Percentiles rank a stretch among this genome's conserved stretches.
These are phyloP conservation scores for Pseudocercospora crystallina DNA, from an alignment of 2,329 filamentous ascomycete species.

Conservation along the genomic window DNA sequence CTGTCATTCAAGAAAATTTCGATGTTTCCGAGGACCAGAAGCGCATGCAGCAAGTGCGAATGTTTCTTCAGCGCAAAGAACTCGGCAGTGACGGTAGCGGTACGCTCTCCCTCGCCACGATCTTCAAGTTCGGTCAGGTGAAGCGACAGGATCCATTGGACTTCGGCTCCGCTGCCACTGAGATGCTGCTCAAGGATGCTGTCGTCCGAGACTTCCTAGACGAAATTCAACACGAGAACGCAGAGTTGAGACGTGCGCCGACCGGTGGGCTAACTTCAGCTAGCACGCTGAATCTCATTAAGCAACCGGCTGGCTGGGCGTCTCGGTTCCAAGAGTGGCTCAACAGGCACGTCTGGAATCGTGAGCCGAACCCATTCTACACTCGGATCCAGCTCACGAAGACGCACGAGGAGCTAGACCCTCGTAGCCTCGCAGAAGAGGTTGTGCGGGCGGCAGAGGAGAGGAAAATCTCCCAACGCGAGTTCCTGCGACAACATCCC, in stretches of 20 bases:
- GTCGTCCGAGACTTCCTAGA: slow-evolving; percentile 94
- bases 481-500: slow-evolving; percentile 83
- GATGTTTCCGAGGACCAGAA: slow-evolving; percentile 99
- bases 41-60: slow-evolving; percentile 90
- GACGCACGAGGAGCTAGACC: slow-evolving; percentile 76
- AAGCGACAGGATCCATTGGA: slow-evolving; percentile 79
- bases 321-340: slow-evolving; percentile 26
- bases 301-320: slow-evolving; percentile 24
- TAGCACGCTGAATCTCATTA: slow-evolving; percentile 16
- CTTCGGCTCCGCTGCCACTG: slow-evolving; percentile 86
- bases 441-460: slow-evolving; percentile 80
- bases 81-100: slow-evolving; percentile 64
- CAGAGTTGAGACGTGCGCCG: slow-evolving; percentile 19
- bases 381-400: slow-evolving; percentile 71
- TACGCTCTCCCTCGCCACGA: slow-evolving; percentile 71
- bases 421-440: slow-evolving; percentile 84
- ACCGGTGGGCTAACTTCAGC: slow-evolving; percentile 17
- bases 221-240: slow-evolving; percentile 50
- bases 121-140: slow-evolving; percentile 62
- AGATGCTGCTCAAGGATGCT: slow-evolving; percentile 95
- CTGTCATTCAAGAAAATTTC: slow-evolving; percentile 99
- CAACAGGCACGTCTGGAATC: slow-evolving; percentile 30
- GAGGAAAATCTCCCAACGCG: slow-evolving; percentile 82
- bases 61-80: slow-evolving; percentile 89
- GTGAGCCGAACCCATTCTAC: slow-evolving; percentile 94